Base-by-base conservation (phyloP, 2,329 filamentous ascomycete species). In the Penicillium sp. region DNA sequence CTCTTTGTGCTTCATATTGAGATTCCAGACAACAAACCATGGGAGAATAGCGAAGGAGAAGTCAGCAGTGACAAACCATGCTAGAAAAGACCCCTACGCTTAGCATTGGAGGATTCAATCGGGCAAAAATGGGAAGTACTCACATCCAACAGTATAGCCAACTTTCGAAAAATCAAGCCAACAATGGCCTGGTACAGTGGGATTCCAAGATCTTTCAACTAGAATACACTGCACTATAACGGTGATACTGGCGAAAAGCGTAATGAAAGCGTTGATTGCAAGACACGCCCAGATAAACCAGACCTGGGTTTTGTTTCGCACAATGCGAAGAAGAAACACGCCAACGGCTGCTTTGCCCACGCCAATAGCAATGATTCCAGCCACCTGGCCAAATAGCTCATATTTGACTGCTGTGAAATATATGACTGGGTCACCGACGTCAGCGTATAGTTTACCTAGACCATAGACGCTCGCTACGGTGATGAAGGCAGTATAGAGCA, bases 1-100 rank as follows among this genome's bases (percentile, higher is more conserved):
- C 39, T 79, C 76, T 14, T 74, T 68, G n/a, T 63, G 70, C 13
- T 74, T 73, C 74, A 79, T 79, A 30, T 76, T 72, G 7, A 79
- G 55, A 0, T 71, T 69, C 74, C 76, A 78, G 19, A 79, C 70
- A 7, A 79, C 67, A 1, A 76, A 65, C 75, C 77, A 79, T 0
- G 77, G 77, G 4, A 78, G 61, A 34, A 62, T 64, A 2, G 61
- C 63, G 51, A 65, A 63, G 18, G 57, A 57, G 38, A 64, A 60
- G 36, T 66, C 62, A 29, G 56, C 60, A 7, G 56, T 61, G n/a
- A 64, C 59, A 14, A 64, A 63, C 61, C 53, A 60, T 7, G 58
- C 57, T 62, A 18, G 30, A 18, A 30, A 41, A 14, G 29, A 39
- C 3, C 5, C 19, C 14, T 5, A 23, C 23, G 10, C 18, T 51